A percentile compares a stretch with the other conserved stretches of the same genome.
Evolutionary conservation across 2,329 filamentous ascomycete species (phyloP).

Genomic region (Hysterium pulicare): DNA sequence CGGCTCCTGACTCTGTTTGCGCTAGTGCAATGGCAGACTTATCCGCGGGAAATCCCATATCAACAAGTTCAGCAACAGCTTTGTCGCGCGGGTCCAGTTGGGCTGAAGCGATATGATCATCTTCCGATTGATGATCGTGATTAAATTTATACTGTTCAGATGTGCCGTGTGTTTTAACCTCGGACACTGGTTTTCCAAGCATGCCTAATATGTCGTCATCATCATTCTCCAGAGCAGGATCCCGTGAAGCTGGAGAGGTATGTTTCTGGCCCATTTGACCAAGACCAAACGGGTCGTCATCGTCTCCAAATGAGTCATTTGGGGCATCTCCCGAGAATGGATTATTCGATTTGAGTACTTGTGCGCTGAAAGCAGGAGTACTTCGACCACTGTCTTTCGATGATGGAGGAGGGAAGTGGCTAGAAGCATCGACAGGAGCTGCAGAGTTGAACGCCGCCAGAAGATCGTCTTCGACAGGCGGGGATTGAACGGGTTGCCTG

Average conservation of each 20-base stretch:
- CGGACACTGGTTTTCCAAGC: slow-evolving; percentile 57
- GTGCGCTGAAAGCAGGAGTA: slow-evolving; percentile 34
- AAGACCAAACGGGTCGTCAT: slow-evolving; percentile 85
- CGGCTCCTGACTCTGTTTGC: slow-evolving; percentile 72
- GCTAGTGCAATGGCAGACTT: slow-evolving; percentile 77
- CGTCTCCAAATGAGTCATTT: slow-evolving; percentile 50
- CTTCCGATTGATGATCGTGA: slow-evolving; percentile 8
- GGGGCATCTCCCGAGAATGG: slow-evolving; percentile 14
- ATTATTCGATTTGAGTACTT: slow-evolving; percentile 25
- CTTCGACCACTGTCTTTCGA: slow-evolving; percentile 38
- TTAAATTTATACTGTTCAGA: slow-evolving; percentile 14
- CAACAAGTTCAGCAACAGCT: slow-evolving; percentile 82
- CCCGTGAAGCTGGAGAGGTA: slow-evolving; percentile 18
- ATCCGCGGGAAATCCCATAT: slow-evolving; percentile 89
- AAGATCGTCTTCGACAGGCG: slow-evolving; percentile 54
- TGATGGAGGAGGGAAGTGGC: slow-evolving; percentile 53
- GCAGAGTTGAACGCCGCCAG: slow-evolving; percentile 60
- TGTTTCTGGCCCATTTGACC: slow-evolving; percentile 55
- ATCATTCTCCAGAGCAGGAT: slow-evolving; percentile 27
- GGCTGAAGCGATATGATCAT: slow-evolving; percentile 14
- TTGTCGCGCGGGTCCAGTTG: slow-evolving; percentile 61
- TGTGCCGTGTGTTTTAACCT: slow-evolving; percentile 40
- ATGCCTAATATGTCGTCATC: slow-evolving; percentile 65
- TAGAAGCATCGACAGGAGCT: slow-evolving; percentile 58
- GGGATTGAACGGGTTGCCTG: slow-evolving; percentile 24